Conservation (phyloP, 1,284 basidiomycete genomes). For the Sporisorium reilianum region DNA sequence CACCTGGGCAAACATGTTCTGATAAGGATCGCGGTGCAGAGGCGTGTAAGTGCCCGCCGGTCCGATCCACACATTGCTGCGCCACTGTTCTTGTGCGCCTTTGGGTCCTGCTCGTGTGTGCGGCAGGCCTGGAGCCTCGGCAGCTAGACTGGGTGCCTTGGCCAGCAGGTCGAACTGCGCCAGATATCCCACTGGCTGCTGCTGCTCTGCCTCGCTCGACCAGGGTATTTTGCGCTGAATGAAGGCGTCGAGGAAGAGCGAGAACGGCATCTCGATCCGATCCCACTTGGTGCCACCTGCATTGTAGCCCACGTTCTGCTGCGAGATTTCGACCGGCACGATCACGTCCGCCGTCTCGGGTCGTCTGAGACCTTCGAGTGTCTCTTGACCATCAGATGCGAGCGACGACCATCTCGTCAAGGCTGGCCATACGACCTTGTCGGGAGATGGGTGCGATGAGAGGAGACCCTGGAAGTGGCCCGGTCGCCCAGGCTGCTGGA, state of each 20-base stretch:
- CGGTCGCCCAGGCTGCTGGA: constrained; percentile 28
- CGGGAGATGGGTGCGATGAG: constrained; percentile 4
- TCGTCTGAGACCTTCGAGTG: constrained; percentile 36
- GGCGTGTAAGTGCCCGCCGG: constrained; percentile 53
- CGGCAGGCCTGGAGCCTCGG: constrained; percentile 47
- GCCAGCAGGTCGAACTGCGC: constrained; percentile 55
- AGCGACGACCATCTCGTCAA: constrained; percentile 31
- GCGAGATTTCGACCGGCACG: constrained; percentile 52
- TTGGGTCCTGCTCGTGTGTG: constrained; percentile 51
- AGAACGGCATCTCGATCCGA: constrained; percentile 52
- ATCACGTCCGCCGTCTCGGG: constrained; percentile 25
- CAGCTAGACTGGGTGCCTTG: constrained; percentile 23
- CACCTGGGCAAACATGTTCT: constrained; percentile 55
- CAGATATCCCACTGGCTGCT: constrained; percentile 46
- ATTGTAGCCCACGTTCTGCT: constrained; percentile 42
- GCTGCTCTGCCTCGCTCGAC: background rate
- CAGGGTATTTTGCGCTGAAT: constrained; percentile 48
- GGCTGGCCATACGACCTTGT: constrained; percentile 50
- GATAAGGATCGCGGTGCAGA: constrained; percentile 53
- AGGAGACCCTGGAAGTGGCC: constrained; percentile 34
- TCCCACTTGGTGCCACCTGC: constrained; percentile 41
- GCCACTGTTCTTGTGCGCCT: constrained; percentile 48
- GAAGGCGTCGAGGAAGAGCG: constrained; percentile 56
- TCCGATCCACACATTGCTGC: constrained; percentile 58
- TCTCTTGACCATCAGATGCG: constrained; percentile 31